Conservation (phyloP, 768 basidiomycete genomes). For the Mycena kentingensis region DNA sequence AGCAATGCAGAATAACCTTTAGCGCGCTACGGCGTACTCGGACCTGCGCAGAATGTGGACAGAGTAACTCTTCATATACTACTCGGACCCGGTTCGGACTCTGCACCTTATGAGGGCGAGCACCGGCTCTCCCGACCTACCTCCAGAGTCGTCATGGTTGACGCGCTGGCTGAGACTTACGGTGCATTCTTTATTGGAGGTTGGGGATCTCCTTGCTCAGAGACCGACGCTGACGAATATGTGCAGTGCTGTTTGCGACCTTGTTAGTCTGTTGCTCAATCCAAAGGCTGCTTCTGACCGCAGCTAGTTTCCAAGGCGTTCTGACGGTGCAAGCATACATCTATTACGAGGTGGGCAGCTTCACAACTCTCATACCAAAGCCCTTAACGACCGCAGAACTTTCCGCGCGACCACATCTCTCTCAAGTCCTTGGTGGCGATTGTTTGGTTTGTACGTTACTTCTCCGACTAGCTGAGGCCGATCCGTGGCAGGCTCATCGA, state of each 20-base stretch:
- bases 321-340: background rate
- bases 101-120: background rate
- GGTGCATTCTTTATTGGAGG: background rate
- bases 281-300: background rate
- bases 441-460: constrained; percentile 9
- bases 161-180: background rate
- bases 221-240: background rate
- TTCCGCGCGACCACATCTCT: background rate
- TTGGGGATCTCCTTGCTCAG: background rate
- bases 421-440: constrained; percentile 3
- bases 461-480: background rate
- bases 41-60: too few relatives aligned
- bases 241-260: background rate
- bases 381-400: too few relatives aligned
- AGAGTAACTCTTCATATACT: too few relatives aligned
- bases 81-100: constrained; percentile 1
- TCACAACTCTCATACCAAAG: too few relatives aligned
- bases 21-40: background rate
- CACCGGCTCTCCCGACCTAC: background rate
- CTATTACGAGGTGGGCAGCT: too few relatives aligned
- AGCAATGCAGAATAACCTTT: background rate
- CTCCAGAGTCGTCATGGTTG: background rate
- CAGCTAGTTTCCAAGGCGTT: background rate
- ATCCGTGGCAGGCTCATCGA: constrained; percentile 19
- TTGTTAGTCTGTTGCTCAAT: background rate